phyloP scores from a whole-genome alignment of 202 grass and related monocot species.

The Cymbopogon flexuosus region DNA sequence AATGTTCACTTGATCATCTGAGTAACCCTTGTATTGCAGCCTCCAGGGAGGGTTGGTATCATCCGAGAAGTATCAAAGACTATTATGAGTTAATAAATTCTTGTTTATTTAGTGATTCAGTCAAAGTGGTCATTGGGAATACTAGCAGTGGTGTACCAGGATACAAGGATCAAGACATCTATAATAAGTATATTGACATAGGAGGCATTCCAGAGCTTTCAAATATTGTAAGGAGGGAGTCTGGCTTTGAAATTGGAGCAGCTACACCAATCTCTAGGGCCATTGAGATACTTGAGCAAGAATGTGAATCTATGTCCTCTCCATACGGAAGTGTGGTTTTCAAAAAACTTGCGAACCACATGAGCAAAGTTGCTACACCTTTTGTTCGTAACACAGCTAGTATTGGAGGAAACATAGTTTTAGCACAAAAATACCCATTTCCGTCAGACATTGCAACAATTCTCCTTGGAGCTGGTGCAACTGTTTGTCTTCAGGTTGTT shows the following conservation, averaged over 20 bases:
- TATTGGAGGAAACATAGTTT: constrained; percentile 72
- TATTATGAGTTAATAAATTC: constrained; percentile 57
- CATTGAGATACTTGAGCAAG: constrained; percentile 48
- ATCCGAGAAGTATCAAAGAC: constrained; percentile 49
- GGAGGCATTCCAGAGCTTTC: constrained; percentile 62
- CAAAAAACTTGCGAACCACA: constrained; percentile 66
- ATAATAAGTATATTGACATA: constrained; percentile 70
- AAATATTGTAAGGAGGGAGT: constrained; percentile 19
- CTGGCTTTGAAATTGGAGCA: constrained; percentile 57
- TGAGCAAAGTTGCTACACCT: constrained; percentile 71
- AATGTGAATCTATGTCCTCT: constrained; percentile 8
- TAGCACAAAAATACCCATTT: constrained; percentile 75
- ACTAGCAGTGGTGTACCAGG: constrained; percentile 53
- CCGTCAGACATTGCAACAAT: constrained; percentile 83
- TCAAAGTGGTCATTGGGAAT: constrained; percentile 67
- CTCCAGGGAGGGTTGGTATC: constrained; percentile 44
- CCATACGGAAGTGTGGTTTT: constrained; percentile 40
- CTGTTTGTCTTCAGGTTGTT: constrained; percentile 42
- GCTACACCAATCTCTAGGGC: constrained; percentile 56
- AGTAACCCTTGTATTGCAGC: not conserved
- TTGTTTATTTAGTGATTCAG: constrained; percentile 17
- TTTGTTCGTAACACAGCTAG: constrained; percentile 90
- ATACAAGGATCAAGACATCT: constrained; percentile 68
- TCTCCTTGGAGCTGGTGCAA: constrained; percentile 65
- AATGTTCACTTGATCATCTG: constrained; percentile 11